Conservation (phyloP, 345 rosid genomes). For the Corymbia maculata region DNA sequence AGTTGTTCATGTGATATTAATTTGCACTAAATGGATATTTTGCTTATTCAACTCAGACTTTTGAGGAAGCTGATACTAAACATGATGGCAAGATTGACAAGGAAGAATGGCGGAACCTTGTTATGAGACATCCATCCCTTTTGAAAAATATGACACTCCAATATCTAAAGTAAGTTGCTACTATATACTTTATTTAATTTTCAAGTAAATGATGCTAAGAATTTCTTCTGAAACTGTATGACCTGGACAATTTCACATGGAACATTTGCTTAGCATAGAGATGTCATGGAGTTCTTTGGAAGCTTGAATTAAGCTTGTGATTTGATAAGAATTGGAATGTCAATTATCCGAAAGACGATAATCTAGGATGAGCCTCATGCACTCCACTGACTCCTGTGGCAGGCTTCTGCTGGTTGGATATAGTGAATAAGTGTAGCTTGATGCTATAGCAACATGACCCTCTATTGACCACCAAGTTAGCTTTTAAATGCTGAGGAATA, state of each 20-base stretch:
- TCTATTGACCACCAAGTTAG: not conserved
- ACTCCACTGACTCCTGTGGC: not conserved
- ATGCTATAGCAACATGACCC: not conserved
- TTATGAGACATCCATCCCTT: conserved; percentile 83
- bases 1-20: not conserved
- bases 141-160: conserved; percentile 97
- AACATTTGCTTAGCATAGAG: not conserved
- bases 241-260: not conserved
- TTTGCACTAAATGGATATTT: not conserved
- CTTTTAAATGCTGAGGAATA: not conserved
- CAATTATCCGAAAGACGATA: not conserved
- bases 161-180: conserved; percentile 75
- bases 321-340: not conserved
- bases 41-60: conserved; percentile 36
- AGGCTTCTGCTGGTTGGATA: not conserved
- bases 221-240: not conserved
- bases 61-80: conserved; percentile 96
- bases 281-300: not conserved
- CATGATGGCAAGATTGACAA: conserved; percentile 91
- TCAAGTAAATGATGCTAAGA: not conserved
- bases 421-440: not conserved
- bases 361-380: not conserved
- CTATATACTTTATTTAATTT: not conserved
- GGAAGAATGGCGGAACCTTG: conserved; percentile 96
- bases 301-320: not conserved